Base-by-base conservation (phyloP, 164 flowering plant species). In the Piper betle region DNA sequence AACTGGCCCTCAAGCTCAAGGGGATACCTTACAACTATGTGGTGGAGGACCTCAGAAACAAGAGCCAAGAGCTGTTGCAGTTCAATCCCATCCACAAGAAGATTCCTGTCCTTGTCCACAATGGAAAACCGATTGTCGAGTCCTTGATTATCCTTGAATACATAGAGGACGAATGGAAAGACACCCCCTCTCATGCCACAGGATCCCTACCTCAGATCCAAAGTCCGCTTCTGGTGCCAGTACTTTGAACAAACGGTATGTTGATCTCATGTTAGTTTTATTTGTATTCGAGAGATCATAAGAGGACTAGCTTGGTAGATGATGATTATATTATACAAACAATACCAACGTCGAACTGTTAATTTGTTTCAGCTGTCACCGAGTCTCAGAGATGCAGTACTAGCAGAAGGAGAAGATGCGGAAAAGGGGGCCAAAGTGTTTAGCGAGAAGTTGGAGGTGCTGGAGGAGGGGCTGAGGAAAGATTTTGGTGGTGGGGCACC, bases 401-500 rank as follows among this genome's bases (percentile, higher is more conserved):
- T 10, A 4, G 38, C 13, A 1, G 58, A 6, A 33, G 76, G 74
- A 17, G 76, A 72, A 57, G 70, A 64, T 3, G 71, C 68, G 48
- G 68, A 62, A 41, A 67, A 68, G 61, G 76, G 72, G 13, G 10
- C 39, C 9, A 20, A 64, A 61, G 74, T 72, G 19, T 37, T 63
- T 20, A 11, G 4, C 6, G 71, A 68, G 70, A 79, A 64, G 4
- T 53, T 75, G 39, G 40, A 25, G 2, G 18, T 73, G 13, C 12
- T 78, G 8, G 80, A 72, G 68, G 69, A 74, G 69, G 65, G 73
- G 1, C 39, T 70, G 19, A 15, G 39, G 33, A 61, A 52, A 25
- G 65, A 65, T 42, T 65, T 64, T 37, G 40, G 37, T 4, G 52
- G 59, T 20, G 52, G 65, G 54, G 19, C 39, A n/a, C 64, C 63